Conservation (phyloP, 345 rosid species). For the Rhodamnia argentea region DNA sequence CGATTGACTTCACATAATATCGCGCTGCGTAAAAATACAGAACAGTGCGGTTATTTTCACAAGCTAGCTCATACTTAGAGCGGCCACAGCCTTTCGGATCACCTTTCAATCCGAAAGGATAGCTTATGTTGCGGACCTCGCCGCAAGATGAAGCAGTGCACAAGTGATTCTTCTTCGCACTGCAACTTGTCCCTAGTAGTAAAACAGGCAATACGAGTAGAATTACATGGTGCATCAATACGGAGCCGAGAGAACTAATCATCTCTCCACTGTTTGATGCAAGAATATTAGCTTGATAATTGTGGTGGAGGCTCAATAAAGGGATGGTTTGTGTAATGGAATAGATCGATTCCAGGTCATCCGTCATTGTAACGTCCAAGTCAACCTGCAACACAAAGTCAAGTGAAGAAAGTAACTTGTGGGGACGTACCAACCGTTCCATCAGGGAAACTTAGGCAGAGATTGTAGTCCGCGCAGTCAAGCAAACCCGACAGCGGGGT, state of each 20-base stretch:
- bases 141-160: not conserved
- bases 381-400: not conserved
- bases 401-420: too few species aligned
- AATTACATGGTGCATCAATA: not conserved
- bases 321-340: not conserved
- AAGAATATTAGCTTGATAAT: not conserved
- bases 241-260: not conserved
- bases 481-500: too few species aligned
- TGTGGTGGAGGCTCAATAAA: not conserved
- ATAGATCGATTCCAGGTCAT: not conserved
- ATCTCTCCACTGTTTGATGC: not conserved
- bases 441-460: too few species aligned
- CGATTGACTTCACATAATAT: not conserved
- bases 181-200: not conserved
- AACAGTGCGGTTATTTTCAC: not conserved
- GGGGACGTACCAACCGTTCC: too few species aligned
- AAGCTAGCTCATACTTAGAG: not conserved
- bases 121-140: not conserved
- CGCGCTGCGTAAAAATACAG: not conserved
- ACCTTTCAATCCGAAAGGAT: not conserved
- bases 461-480: too few species aligned
- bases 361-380: not conserved
- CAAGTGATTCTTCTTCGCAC: not conserved
- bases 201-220: not conserved
- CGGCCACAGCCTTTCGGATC: not conserved